A percentile compares a stretch with the other conserved stretches of the same genome.
Conservation (phyloP, 306 rosid species). For the Alnus rubra region DNA sequence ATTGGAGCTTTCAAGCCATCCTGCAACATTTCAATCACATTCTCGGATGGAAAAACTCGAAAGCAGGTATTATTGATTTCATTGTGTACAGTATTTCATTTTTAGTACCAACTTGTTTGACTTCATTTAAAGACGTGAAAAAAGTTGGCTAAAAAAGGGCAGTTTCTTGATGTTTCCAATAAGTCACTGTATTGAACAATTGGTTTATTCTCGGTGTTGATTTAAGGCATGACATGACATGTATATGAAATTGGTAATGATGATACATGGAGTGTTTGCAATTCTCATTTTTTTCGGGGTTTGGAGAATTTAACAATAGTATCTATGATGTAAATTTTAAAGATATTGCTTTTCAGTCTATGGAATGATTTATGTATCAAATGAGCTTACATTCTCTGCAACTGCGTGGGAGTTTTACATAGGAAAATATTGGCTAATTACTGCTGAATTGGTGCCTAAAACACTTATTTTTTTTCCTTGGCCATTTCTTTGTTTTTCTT, state of each 20-base stretch:
- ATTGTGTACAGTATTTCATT: not conserved
- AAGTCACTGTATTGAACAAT: not conserved
- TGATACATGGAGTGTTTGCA: not conserved
- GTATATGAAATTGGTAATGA: not conserved
- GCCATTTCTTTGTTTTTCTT: not conserved
- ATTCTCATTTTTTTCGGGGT: not conserved
- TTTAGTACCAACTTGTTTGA: not conserved
- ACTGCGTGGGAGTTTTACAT: not conserved
- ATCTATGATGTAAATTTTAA: not conserved
- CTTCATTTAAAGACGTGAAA: not conserved
- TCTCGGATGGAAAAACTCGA: constrained; percentile 84
- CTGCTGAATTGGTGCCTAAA: not conserved
- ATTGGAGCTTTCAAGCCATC: constrained; percentile 99
- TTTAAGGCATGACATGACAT: not conserved
- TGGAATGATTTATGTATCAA: not conserved
- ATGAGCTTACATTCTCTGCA: not conserved
- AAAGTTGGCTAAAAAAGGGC: not conserved
- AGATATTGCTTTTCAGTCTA: too few relatives aligned
- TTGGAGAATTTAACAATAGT: not conserved
- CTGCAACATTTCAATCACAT: constrained; percentile 73
- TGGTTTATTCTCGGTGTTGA: not conserved
- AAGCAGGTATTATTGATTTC: constrained; percentile 66
- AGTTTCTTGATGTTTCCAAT: not conserved
- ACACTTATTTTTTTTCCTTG: not conserved
- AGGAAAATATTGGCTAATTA: not conserved